phyloP scores from a whole-genome alignment of 1,284 basidiomycete genomes.

The Anthracocystis panici-leucophaei region DNA sequence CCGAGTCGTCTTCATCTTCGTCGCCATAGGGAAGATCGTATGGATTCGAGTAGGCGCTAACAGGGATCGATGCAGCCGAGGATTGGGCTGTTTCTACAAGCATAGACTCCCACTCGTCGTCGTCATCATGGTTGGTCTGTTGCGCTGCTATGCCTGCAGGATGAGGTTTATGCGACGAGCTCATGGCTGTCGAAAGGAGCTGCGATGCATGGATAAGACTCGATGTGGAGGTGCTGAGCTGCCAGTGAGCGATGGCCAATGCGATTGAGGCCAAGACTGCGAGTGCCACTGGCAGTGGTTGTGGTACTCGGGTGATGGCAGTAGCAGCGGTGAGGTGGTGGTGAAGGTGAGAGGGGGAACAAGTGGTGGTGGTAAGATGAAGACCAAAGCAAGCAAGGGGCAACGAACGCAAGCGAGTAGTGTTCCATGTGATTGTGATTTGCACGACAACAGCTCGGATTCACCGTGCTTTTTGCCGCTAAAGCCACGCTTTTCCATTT shows the following conservation, averaged over 20 bases:
- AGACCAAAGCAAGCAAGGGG: too few species aligned
- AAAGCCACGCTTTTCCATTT: too few species aligned
- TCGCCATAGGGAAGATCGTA: conserved; percentile 44
- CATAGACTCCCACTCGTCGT: conserved; percentile 66
- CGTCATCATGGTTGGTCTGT: conserved; percentile 23
- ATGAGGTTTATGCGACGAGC: conserved; percentile 22
- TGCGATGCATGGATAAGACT: conserved; percentile 1
- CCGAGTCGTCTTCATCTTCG: conserved; percentile 46
- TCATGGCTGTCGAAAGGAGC: conserved; percentile 28
- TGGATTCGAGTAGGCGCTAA: conserved; percentile 33
- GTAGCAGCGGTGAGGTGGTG: background rate
- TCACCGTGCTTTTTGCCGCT: too few species aligned
- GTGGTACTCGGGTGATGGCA: background rate
- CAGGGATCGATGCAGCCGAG: conserved; percentile 15
- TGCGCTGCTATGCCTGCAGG: conserved; percentile 3
- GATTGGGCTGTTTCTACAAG: conserved; percentile 30
- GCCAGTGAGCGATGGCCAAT: background rate
- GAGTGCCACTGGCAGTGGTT: background rate
- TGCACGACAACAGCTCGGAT: too few species aligned
- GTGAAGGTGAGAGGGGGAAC: background rate
- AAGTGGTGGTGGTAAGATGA: background rate
- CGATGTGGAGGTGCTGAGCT: conserved; percentile 11
- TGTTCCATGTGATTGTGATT: too few species aligned
- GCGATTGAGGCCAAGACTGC: background rate
- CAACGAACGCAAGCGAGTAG: too few species aligned